Conservation (phyloP, 2,329 filamentous ascomycete species). For the Cucurbitaria berberidis region DNA sequence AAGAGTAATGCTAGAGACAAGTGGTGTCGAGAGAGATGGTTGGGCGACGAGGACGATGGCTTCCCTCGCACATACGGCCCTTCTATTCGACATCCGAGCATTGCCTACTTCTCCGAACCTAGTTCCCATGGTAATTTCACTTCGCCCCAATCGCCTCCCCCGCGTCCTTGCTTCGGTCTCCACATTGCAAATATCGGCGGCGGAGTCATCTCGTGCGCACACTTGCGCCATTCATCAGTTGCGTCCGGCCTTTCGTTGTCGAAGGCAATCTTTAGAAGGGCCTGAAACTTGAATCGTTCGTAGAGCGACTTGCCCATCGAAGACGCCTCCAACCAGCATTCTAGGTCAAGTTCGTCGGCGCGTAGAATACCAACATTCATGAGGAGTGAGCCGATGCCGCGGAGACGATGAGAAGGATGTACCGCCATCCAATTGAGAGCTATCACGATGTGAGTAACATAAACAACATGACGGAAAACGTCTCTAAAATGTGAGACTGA, state of each 20-base stretch:
- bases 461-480: neutral
- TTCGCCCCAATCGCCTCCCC: slow-evolving; percentile 16
- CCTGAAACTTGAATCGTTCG: slow-evolving; percentile 39
- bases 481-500: neutral
- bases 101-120: neutral
- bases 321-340: slow-evolving; percentile 49
- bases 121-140: slow-evolving; percentile 33
- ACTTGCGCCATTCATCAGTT: slow-evolving; percentile 42
- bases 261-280: slow-evolving; percentile 39
- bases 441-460: slow-evolving; percentile 21
- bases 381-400: slow-evolving; percentile 45
- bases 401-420: slow-evolving; percentile 43
- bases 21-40: too few relatives aligned
- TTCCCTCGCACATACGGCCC: neutral
- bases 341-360: slow-evolving; percentile 43
- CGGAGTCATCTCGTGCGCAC: slow-evolving; percentile 43
- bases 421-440: slow-evolving; percentile 48
- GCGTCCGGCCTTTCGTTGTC: slow-evolving; percentile 32
- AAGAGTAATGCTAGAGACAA: too few relatives aligned
- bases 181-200: slow-evolving; percentile 41
- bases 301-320: slow-evolving; percentile 47
- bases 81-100: neutral
- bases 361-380: slow-evolving; percentile 43
- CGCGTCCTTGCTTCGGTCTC: slow-evolving; percentile 34
- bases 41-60: neutral